A percentile compares a stretch with the other conserved stretches of the same genome.
These are phyloP conservation scores for Taphrina sp. DNA, from an alignment of 1,139 yeast species.

Conservation along the genomic window DNA sequence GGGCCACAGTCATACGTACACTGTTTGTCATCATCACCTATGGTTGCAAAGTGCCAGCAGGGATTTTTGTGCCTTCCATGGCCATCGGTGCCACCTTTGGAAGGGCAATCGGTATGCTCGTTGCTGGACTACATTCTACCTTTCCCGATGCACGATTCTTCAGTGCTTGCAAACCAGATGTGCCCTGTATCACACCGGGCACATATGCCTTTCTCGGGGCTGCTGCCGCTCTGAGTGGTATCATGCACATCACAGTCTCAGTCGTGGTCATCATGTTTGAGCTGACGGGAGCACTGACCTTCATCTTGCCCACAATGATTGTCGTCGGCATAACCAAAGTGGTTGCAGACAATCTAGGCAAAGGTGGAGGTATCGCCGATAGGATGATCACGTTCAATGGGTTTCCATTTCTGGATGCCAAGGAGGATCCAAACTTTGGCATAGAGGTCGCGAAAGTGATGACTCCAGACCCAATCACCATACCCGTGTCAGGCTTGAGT, in stretches of 20 bases:
- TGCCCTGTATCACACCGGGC: slow-evolving; percentile 79
- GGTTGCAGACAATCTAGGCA: slow-evolving; percentile 72
- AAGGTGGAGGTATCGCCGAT: slow-evolving; percentile 92
- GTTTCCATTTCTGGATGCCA: slow-evolving; percentile 75
- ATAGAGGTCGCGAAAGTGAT: slow-evolving; percentile 63
- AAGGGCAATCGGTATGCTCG: slow-evolving; percentile 70
- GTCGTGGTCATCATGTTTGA: slow-evolving; percentile 96
- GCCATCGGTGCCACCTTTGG: slow-evolving; percentile 96
- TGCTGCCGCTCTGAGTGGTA: slow-evolving; percentile 91
- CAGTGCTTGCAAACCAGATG: slow-evolving; percentile 48
- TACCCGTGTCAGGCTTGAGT: slow-evolving; percentile 50
- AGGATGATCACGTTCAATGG: slow-evolving; percentile 90
- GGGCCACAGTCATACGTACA: slow-evolving; percentile 74
- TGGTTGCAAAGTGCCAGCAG: slow-evolving; percentile 92
- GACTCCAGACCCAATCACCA: slow-evolving; percentile 55
- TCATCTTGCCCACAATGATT: slow-evolving; percentile 93
- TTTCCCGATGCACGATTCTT: slow-evolving; percentile 51
- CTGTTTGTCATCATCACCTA: slow-evolving; percentile 75
- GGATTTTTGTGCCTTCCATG: slow-evolving; percentile 94
- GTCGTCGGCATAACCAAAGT: slow-evolving; percentile 87
- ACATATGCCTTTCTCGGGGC: slow-evolving; percentile 98
- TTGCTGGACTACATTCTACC: slow-evolving; percentile 56
- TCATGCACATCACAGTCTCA: slow-evolving; percentile 85
- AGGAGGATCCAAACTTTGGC: slow-evolving; percentile 61
- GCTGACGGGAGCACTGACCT: slow-evolving; percentile 88